phyloP scores from a whole-genome alignment of 331 rosid species.

The Phaseolus coccineus region DNA sequence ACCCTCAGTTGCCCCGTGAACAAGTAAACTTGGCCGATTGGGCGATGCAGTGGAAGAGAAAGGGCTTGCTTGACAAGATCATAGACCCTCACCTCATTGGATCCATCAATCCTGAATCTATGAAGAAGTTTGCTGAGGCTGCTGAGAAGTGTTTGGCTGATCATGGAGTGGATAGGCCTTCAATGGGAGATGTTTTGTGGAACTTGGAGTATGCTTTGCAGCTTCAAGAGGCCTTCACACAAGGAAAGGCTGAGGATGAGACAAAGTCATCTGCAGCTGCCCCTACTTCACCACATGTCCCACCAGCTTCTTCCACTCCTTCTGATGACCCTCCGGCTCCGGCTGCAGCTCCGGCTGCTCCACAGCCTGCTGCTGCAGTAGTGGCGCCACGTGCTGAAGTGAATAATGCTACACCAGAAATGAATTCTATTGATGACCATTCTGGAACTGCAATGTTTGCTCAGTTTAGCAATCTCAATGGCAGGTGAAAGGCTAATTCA shows the following conservation, averaged over 20 bases:
- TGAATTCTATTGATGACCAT: slow-evolving; percentile 54
- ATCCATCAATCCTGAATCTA: slow-evolving; percentile 55
- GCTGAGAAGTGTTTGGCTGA: slow-evolving; percentile 74
- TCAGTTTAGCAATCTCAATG: slow-evolving; percentile 65
- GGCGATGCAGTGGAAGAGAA: slow-evolving; percentile 81
- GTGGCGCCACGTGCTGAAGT: slow-evolving; percentile 5
- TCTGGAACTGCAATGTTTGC: slow-evolving; percentile 78
- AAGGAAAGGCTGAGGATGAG: slow-evolving; percentile 64
- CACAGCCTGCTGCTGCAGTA: background rate
- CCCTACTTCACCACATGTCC: background rate
- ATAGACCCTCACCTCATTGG: slow-evolving; percentile 63
- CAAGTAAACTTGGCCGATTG: slow-evolving; percentile 73
- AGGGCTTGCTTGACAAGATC: slow-evolving; percentile 64
- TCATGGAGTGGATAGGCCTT: slow-evolving; percentile 71
- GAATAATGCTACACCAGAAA: slow-evolving; percentile 40
- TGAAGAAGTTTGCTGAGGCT: slow-evolving; percentile 74
- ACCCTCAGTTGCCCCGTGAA: slow-evolving; percentile 63
- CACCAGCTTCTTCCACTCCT: slow-evolving; percentile 26
- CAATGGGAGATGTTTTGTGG: slow-evolving; percentile 79
- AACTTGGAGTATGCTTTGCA: slow-evolving; percentile 70
- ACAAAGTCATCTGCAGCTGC: slow-evolving; percentile 24
- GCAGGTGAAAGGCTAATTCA: slow-evolving; percentile 54
- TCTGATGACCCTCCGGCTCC: background rate
- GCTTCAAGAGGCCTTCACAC: slow-evolving; percentile 72
- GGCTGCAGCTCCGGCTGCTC: no score